phyloP scores from a whole-genome alignment of 345 rosid genomes.

The Kandelia obovata region DNA sequence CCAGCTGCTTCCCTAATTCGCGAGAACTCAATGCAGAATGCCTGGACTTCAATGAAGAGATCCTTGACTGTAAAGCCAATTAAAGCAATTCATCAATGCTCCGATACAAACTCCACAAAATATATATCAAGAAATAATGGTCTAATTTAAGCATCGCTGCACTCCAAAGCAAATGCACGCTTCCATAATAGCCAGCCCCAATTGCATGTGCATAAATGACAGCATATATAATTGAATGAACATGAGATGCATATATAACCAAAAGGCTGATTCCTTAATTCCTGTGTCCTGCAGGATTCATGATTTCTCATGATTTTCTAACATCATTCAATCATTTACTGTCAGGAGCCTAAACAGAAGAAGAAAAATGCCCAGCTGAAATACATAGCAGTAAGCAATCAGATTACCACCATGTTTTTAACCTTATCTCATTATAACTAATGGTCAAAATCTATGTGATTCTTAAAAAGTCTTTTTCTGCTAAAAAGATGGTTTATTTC shows the following conservation, averaged over 20 bases:
- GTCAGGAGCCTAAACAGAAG: background rate
- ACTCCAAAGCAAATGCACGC: too few relatives aligned
- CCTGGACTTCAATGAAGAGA: constrained; percentile 93
- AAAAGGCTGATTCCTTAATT: background rate
- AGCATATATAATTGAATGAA: background rate
- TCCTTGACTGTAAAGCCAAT: constrained; percentile 70
- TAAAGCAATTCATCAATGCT: constrained; percentile 6
- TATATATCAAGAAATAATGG: too few relatives aligned
- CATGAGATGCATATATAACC: background rate
- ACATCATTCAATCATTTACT: too few relatives aligned
- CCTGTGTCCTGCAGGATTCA: too few relatives aligned
- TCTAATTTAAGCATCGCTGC: too few relatives aligned
- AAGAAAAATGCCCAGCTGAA: background rate
- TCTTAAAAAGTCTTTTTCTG: too few relatives aligned
- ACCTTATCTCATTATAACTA: too few relatives aligned
- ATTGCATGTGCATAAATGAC: background rate
- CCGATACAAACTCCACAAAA: background rate
- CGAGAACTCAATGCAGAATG: constrained; percentile 94
- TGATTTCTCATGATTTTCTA: too few relatives aligned
- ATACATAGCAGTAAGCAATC: too few relatives aligned
- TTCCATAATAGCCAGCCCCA: background rate
- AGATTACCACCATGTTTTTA: too few relatives aligned
- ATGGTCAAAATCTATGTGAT: too few relatives aligned
- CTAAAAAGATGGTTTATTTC: background rate
- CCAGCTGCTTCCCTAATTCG: constrained; percentile 87